These are phyloP conservation scores for Aureobasidium sp. DNA, from an alignment of 2,329 filamentous ascomycete species.

Conservation along the genomic window DNA sequence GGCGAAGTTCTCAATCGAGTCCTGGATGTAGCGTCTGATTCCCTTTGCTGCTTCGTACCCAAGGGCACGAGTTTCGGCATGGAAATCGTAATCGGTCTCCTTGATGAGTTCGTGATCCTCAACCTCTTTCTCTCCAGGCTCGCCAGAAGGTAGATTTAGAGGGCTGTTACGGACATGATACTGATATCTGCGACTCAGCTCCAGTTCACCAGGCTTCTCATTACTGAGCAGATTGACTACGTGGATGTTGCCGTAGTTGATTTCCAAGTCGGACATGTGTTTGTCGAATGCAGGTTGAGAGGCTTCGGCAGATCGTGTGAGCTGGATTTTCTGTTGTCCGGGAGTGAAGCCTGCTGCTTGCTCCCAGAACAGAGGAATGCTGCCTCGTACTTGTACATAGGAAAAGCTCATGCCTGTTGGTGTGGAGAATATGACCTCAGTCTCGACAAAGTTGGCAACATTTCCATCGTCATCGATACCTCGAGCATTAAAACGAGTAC, in stretches of 20 bases:
- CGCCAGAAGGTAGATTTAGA: conserved; percentile 48
- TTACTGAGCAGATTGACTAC: conserved; percentile 92
- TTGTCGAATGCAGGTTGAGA: conserved; percentile 93
- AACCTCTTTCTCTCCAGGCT: conserved; percentile 16
- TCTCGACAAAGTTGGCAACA: conserved; percentile 98
- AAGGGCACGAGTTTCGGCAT: conserved; percentile 83
- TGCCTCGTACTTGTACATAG: conserved; percentile 86
- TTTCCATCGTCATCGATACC: conserved; percentile 97
- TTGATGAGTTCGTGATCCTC: conserved; percentile 69
- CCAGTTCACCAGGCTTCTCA: conserved; percentile 76
- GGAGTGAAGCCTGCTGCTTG: conserved; percentile 81
- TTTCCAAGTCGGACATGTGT: conserved; percentile 82
- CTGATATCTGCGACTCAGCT: conserved; percentile 73
- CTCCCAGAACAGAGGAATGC: conserved; percentile 96
- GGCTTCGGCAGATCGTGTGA: conserved; percentile 82
- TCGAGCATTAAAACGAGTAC: conserved; percentile 92
- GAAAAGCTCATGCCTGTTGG: conserved; percentile 75
- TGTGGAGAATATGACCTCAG: conserved; percentile 86
- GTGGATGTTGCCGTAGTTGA: conserved; percentile 83
- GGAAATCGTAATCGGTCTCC: conserved; percentile 90
- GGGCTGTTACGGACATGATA: conserved; percentile 69
- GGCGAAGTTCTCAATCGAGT: conserved; percentile 80
- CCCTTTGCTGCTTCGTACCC: conserved; percentile 88
- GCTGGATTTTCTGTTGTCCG: conserved; percentile 86
- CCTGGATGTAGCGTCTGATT: conserved; percentile 70